phyloP scores from a whole-genome alignment of 2,329 filamentous ascomycete genomes.

The Alternaria triticimaculans region DNA sequence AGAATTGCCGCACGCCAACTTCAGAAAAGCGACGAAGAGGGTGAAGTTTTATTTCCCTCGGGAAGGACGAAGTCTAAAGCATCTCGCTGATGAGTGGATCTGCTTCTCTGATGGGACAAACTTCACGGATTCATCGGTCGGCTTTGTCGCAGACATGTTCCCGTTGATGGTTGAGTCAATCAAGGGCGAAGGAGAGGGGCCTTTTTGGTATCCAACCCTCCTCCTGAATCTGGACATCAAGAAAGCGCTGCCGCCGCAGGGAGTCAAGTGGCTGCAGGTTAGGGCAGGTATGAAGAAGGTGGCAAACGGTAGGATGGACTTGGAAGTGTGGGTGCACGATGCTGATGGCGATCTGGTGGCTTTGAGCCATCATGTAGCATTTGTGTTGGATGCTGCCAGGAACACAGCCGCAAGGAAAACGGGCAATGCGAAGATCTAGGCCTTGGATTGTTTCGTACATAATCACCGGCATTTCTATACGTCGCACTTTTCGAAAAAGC shows the following conservation, averaged over 20 bases:
- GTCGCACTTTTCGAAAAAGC: background rate
- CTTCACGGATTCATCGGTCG: slow-evolving; percentile 70
- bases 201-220: slow-evolving; percentile 78
- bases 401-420: slow-evolving; percentile 63
- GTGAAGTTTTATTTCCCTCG: slow-evolving; percentile 62
- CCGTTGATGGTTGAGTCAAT: slow-evolving; percentile 67
- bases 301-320: slow-evolving; percentile 74
- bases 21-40: slow-evolving; percentile 59
- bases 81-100: slow-evolving; percentile 70
- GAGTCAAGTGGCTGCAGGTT: slow-evolving; percentile 75
- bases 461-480: background rate
- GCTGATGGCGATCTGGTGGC: slow-evolving; percentile 69
- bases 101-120: slow-evolving; percentile 64
- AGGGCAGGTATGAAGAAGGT: slow-evolving; percentile 71
- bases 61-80: slow-evolving; percentile 49
- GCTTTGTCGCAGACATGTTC: slow-evolving; percentile 72
- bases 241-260: slow-evolving; percentile 69
- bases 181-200: slow-evolving; percentile 40
- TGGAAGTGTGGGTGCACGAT: slow-evolving; percentile 74
- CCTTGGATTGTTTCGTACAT: background rate
- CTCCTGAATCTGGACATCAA: slow-evolving; percentile 79
- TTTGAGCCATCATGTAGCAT: slow-evolving; percentile 70
- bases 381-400: slow-evolving; percentile 68
- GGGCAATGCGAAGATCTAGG: slow-evolving; percentile 45
- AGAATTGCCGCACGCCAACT: slow-evolving; percentile 54